A percentile compares a stretch with the other conserved stretches of the same genome.
Evolutionary conservation across 345 rosid species (phyloP).

Genomic region (Linum lewisii): DNA sequence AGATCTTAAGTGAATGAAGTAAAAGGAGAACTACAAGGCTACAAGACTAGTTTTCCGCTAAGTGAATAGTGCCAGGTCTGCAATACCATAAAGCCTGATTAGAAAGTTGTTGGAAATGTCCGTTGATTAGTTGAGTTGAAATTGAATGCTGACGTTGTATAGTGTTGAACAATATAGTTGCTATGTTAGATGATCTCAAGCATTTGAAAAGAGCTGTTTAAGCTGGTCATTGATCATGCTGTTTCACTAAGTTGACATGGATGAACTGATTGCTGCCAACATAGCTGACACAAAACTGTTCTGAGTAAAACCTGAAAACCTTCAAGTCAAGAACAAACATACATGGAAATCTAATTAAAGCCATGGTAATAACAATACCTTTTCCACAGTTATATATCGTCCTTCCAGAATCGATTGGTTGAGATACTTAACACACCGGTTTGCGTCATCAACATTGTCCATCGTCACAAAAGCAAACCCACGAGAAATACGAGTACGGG

Average conservation of each 20-base stretch:
- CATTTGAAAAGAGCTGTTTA: conserved; percentile 95
- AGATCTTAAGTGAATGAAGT: conserved; percentile 6
- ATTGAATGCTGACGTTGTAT: conserved; percentile 75
- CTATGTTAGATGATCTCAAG: conserved; percentile 79
- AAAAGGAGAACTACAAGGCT: conserved; percentile 20
- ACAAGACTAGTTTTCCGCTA: conserved; percentile 18
- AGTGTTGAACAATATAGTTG: conserved; percentile 81
- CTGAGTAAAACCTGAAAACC: conserved; percentile 97
- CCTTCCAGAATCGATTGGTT: conserved; percentile 96
- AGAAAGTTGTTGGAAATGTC: conserved; percentile 91
- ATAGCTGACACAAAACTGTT: conserved; percentile 78
- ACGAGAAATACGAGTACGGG: conserved; percentile 86
- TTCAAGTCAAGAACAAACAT: conserved; percentile 55
- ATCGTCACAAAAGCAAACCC: conserved; percentile 95
- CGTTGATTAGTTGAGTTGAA: conserved; percentile 97
- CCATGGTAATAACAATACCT: conserved; percentile 41
- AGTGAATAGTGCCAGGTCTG: conserved; percentile 38
- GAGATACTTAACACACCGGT: conserved; percentile 85
- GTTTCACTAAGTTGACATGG: conserved; percentile 83
- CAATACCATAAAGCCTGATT: conserved; percentile 68
- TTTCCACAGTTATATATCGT: conserved; percentile 93
- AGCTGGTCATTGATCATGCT: conserved; percentile 93
- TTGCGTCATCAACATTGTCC: conserved; percentile 70
- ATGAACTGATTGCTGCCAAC: conserved; percentile 90
- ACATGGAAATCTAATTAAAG: conserved; percentile 19